Conservation (phyloP, 495 filamentous ascomycete species). For the Apiosordaria backusii region DNA sequence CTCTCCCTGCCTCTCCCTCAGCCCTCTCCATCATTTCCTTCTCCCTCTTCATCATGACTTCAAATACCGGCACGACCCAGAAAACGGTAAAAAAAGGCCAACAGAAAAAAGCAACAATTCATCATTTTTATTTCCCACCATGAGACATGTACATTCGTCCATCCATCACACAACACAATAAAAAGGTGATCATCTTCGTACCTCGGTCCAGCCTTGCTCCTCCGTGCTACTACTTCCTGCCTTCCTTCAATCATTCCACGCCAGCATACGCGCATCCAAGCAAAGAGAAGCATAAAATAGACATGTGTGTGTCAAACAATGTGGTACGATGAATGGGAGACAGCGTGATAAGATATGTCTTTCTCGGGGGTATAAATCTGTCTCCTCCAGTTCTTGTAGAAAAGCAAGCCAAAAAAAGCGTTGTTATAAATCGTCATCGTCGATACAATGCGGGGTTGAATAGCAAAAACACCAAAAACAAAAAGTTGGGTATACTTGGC, state of each 20-base stretch:
- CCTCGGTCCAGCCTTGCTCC: neutral
- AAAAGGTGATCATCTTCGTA: neutral
- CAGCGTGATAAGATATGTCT: neutral
- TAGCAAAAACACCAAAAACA: conserved; percentile 5
- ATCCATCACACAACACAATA: neutral
- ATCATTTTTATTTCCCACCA: neutral
- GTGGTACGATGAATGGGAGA: neutral
- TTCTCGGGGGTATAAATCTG: neutral
- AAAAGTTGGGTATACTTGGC: conserved; percentile 14
- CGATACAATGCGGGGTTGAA: neutral
- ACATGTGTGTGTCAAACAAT: too few relatives aligned
- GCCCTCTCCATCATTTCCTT: too few relatives aligned
- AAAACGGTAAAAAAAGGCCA: neutral
- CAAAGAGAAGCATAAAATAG: neutral
- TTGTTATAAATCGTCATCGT: neutral
- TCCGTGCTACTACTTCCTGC: too few relatives aligned
- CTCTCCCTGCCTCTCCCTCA: too few relatives aligned
- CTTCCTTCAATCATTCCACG: neutral
- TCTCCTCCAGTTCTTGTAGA: neutral
- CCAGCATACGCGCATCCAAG: neutral
- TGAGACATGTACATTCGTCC: neutral
- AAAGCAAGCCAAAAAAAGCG: neutral
- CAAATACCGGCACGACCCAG: too few relatives aligned
- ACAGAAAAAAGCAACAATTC: neutral
- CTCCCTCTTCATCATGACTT: too few relatives aligned